Percentiles rank a stretch among this genome's conserved stretches.
These are phyloP conservation scores for Luzula sylvatica DNA, from an alignment of 176 grass and related monocot genomes.

Conservation along the genomic window DNA sequence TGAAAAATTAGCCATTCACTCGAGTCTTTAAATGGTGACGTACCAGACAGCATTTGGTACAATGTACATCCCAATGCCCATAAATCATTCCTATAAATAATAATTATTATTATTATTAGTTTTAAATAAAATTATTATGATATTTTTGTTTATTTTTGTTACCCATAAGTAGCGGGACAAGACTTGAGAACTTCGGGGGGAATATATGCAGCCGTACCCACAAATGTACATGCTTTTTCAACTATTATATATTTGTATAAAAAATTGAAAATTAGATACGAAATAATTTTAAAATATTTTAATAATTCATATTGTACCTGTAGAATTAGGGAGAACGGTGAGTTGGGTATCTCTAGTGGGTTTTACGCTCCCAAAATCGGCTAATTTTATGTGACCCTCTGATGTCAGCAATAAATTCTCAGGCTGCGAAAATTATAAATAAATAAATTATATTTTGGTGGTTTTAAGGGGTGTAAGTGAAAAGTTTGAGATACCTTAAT, in stretches of 20 bases:
- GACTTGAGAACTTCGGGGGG: conserved; percentile 97
- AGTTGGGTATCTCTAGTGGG: conserved; percentile 62
- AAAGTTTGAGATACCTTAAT: conserved; percentile 44
- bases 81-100: conserved; percentile 75
- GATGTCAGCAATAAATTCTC: conserved; percentile 87
- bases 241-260: conserved; percentile 28
- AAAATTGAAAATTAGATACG: neutral
- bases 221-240: conserved; percentile 96
- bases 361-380: conserved; percentile 98
- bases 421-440: conserved; percentile 42
- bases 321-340: conserved; percentile 86
- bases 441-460: neutral
- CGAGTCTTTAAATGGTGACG: conserved; percentile 92
- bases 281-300: neutral
- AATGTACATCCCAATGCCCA: conserved; percentile 93
- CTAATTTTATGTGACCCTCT: conserved; percentile 92
- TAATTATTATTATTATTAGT: too few relatives aligned
- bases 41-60: conserved; percentile 97
- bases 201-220: conserved; percentile 90
- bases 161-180: conserved; percentile 87
- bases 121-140: neutral
- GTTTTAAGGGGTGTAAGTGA: too few relatives aligned
- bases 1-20: conserved; percentile 97
- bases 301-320: conserved; percentile 40
- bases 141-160: conserved; percentile 16